These are phyloP conservation scores for Apophysomyces elegans DNA, from an alignment of 371 early-diverging fungal species.

Conservation along the genomic window DNA sequence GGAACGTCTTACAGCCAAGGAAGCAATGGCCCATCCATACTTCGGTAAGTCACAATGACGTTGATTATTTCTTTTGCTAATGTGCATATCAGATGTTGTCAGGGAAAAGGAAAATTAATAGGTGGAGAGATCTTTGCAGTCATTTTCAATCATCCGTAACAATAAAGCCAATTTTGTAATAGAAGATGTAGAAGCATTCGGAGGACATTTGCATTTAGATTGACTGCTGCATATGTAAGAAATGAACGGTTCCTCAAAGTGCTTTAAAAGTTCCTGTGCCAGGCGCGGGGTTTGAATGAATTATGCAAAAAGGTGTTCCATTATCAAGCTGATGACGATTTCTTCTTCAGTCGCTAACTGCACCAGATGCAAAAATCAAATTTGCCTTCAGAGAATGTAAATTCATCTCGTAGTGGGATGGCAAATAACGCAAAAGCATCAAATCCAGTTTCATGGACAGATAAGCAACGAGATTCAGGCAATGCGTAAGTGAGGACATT, in stretches of 20 bases:
- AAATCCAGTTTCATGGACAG: neutral
- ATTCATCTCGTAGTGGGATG: neutral
- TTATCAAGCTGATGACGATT: constrained; percentile 1
- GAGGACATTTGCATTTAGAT: too few species aligned
- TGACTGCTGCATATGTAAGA: neutral
- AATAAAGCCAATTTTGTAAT: neutral
- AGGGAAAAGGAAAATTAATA: constrained; percentile 7
- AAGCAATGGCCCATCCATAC: constrained; percentile 96
- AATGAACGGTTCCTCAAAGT: neutral
- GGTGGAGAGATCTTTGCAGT: neutral
- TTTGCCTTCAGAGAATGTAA: neutral
- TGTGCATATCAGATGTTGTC: neutral
- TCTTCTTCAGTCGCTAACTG: neutral
- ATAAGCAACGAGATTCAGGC: constrained; percentile 23
- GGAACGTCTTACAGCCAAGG: constrained; percentile 92
- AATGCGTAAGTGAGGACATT: constrained; percentile 17
- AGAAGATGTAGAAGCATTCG: neutral
- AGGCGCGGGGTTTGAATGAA: neutral
- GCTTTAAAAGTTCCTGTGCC: neutral
- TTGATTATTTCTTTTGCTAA: neutral
- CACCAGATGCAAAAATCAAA: neutral
- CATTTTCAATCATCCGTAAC: constrained; percentile 1
- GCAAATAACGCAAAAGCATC: neutral
- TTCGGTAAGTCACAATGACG: constrained; percentile 62
- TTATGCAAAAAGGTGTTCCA: constrained; percentile 1